These are phyloP conservation scores for Chimonanthus praecox DNA, from an alignment of 164 flowering plant genomes.

Conservation along the genomic window DNA sequence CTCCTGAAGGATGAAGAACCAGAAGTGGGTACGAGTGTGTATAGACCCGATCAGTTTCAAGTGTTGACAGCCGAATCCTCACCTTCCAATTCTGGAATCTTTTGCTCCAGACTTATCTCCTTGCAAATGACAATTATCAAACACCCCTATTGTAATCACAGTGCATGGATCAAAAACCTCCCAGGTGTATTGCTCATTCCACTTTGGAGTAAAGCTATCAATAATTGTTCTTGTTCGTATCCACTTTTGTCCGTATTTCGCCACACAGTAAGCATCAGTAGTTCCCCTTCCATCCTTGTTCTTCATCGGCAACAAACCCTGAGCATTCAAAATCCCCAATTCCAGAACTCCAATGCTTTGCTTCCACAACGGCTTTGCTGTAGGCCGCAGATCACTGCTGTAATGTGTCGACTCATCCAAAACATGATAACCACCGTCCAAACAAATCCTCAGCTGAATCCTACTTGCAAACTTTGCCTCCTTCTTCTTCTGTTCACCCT, in stretches of 20 bases:
- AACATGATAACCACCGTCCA: slow-evolving; percentile 65
- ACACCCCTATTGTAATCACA: slow-evolving; percentile 52
- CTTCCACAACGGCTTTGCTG: slow-evolving; percentile 39
- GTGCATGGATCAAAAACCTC: slow-evolving; percentile 61
- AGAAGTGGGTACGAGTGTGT: slow-evolving; percentile 54
- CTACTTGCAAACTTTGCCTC: slow-evolving; percentile 26
- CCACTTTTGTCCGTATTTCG: slow-evolving; percentile 63
- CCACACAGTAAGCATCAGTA: slow-evolving; percentile 58
- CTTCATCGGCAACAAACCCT: slow-evolving; percentile 39
- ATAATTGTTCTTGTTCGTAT: slow-evolving; percentile 45
- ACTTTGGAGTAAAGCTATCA: slow-evolving; percentile 33
- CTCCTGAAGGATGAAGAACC: slow-evolving; percentile 55
- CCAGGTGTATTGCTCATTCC: slow-evolving; percentile 62
- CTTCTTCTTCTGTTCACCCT: slow-evolving; percentile 44
- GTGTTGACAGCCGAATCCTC: slow-evolving; percentile 63
- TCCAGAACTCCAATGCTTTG: slow-evolving; percentile 48
- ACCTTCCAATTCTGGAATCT: slow-evolving; percentile 80
- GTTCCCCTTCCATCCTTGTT: slow-evolving; percentile 25
- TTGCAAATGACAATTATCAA: slow-evolving; percentile 42
- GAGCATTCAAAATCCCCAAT: slow-evolving; percentile 48
- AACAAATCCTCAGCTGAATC: slow-evolving; percentile 39
- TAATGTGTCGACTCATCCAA: slow-evolving; percentile 50
- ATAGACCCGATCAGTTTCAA: slow-evolving; percentile 45
- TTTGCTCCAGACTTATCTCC: slow-evolving; percentile 45
- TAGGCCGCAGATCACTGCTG: slow-evolving; percentile 50